Base-by-base conservation (phyloP, 495 filamentous ascomycete genomes). In the Eremomyces bilateralis region DNA sequence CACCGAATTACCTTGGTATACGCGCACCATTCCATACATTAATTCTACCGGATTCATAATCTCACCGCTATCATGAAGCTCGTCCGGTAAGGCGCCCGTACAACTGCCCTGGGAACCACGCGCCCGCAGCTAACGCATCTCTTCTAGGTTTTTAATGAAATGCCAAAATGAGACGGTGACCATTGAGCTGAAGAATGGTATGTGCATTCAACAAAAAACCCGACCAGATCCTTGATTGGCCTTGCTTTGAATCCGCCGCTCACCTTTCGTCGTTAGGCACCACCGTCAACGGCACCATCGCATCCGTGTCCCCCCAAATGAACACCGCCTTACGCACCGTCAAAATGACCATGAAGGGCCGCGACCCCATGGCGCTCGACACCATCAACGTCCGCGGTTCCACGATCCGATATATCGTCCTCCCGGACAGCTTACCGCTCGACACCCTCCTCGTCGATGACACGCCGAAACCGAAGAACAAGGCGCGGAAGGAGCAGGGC, bases 401-500 rank as follows among this genome's bases (percentile, higher is more conserved):
- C 25, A 90, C 81, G 1, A 85, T 95, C 47, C 69, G 85, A 42
- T 92, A 93, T 56, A 81, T 75, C 53, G 88, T 94, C 48, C 73
- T 95, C 3, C 88, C 88, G 20, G 88, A 97, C 57, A 84, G 76
- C 31, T 66, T 97, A 36, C 88, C 84, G 13, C 67, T 97, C 30
- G 88, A 97, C 52, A 90, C 84, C 11, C 67, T 97, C 21, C 62
- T 97, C 11, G 81, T 97, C 38, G 88, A 97, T 48, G 88, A 97
- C 54, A 72, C 81, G 35, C 81, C 84, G 21, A 97, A 97, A 61
- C 85, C 88, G 33, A 95, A 95, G 73, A 95, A 97, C 58, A 95
- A 95, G 71, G 85, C 88, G 20, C 64, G 88, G 48, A 97, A 97
- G 64, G 90, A 97, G 58, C 60, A 42, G 4, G 63, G 71, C 20